Evolutionary conservation across 306 rosid genomes (phyloP).

Genomic region (Prunus campanulata): DNA sequence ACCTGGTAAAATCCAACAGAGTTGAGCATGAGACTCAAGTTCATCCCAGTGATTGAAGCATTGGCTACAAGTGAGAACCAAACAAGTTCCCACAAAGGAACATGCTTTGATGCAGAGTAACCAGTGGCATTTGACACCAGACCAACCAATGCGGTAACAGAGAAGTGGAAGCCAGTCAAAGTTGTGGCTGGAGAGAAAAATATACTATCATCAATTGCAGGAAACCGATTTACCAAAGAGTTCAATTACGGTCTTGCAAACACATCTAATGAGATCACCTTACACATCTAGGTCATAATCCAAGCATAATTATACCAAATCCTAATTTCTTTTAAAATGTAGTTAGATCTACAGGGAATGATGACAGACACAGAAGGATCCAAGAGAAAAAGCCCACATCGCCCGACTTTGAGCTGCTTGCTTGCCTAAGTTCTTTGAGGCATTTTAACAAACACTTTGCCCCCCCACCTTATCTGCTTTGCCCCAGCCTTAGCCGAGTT

Average conservation of each 20-base stretch:
- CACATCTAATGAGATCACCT: not conserved
- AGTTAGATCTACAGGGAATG: constrained; percentile 12
- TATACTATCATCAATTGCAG: not conserved
- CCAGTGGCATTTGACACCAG: constrained; percentile 43
- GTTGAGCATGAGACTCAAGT: constrained; percentile 57
- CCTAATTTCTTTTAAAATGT: not conserved
- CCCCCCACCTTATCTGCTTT: not conserved
- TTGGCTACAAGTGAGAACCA: constrained; percentile 48
- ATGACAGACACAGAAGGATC: not conserved
- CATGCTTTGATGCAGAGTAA: constrained; percentile 41
- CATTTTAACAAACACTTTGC: not conserved
- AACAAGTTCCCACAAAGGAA: constrained; percentile 49
- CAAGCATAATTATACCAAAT: not conserved
- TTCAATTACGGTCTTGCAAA: not conserved
- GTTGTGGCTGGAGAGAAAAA: constrained; percentile 39
- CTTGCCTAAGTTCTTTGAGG: not conserved
- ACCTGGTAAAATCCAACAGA: constrained; percentile 59
- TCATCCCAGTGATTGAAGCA: constrained; percentile 46
- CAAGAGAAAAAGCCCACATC: not conserved
- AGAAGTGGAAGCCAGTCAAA: constrained; percentile 49
- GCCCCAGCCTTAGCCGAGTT: no score
- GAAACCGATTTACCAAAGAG: not conserved
- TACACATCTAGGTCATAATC: not conserved
- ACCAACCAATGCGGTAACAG: constrained; percentile 46
- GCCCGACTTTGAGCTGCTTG: not conserved